Evolutionary conservation across 1,284 basidiomycete genomes (phyloP).

Genomic region (Peniophora sp.): DNA sequence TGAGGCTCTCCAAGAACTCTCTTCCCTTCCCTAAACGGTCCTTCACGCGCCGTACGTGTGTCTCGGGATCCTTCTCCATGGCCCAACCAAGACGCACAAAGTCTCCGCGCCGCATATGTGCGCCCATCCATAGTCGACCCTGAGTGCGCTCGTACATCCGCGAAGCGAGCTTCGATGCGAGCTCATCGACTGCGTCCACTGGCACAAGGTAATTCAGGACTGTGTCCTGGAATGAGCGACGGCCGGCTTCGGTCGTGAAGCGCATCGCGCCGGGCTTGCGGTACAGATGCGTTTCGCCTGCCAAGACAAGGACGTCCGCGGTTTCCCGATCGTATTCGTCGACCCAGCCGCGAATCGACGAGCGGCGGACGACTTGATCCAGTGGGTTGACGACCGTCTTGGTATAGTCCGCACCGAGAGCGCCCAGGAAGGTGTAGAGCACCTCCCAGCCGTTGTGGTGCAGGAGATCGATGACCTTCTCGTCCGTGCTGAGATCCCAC

Average conservation of each 20-base stretch:
- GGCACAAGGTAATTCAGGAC: constrained; percentile 27
- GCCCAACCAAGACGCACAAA: constrained; percentile 28
- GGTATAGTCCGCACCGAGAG: constrained; percentile 29
- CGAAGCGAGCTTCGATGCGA: constrained; percentile 24
- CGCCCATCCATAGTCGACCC: constrained; percentile 36
- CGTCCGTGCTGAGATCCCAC: constrained; percentile 15
- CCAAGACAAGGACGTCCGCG: constrained; percentile 28
- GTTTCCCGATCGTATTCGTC: constrained; percentile 29
- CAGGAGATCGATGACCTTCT: constrained; percentile 24
- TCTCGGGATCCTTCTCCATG: constrained; percentile 23
- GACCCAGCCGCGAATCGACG: constrained; percentile 25
- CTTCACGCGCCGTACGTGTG: constrained; percentile 30
- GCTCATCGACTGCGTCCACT: constrained; percentile 19
- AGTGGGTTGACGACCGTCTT: constrained; percentile 31
- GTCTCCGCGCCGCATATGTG: constrained; percentile 41
- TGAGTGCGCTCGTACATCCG: constrained; percentile 25
- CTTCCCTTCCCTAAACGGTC: constrained; percentile 23
- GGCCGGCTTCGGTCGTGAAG: constrained; percentile 27
- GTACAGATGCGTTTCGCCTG: constrained; percentile 29
- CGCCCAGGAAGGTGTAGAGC: constrained; percentile 27
- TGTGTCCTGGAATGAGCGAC: constrained; percentile 23
- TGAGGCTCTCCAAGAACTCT: constrained; percentile 17
- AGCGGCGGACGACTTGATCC: constrained; percentile 24
- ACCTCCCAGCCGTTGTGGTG: constrained; percentile 27
- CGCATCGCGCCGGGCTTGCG: constrained; percentile 35